Evolutionary conservation across 2,329 filamentous ascomycete genomes (phyloP), one percentile per base, ranked within the genome.

Genomic region (Pseudogymnoascus sp.): DNA sequence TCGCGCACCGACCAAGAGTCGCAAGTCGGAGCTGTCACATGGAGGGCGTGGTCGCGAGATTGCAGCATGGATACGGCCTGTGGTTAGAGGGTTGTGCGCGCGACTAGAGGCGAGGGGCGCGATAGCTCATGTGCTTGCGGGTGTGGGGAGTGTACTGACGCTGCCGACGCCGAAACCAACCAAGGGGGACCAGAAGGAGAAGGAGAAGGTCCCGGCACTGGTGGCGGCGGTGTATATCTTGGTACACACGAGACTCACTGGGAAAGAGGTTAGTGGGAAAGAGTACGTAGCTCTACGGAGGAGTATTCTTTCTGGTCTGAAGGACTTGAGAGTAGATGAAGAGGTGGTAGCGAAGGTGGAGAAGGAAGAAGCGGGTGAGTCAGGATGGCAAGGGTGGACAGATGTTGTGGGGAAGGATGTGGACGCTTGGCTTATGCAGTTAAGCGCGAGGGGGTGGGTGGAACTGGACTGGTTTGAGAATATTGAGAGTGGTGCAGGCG

Each of bases 61-160:
- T 4, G 85, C 86, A 0, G 74, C 76, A 6, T 95, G 89, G 89
- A 78, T 87, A n/a, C 84, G 86, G 69, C 83, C 86, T 0, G 80
- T 83, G 0, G 84, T 90, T 7, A 82, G 88, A 22, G 81, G 80
- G 62, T 73, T 95, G 9, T 87, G 88, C 71, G 80, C 79, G 38
- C 79, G 81, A 22, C 78, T 90, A 8, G 78, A 79, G 1, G 83
- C 85, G 0, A 79, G 82, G 6, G 79, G 77, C 3, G 80, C 92
- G 2, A 84, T 84, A 0, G 88, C 88, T 0, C 89, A 91, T 60
- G 81, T 95, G 0, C 83, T 90, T 57, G 87, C 89, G 0, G 91
- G 89, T 1, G 80, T 92, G 59, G 87, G 88, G 77, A 74, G 64
- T 25, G 58, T 72, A 1, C 67, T 81, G 2, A 74, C 72, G 8